A percentile compares a stretch with the other conserved stretches of the same genome.
phyloP scores from a whole-genome alignment of 331 rosid genomes.

The Rhamnella rubrinervis region DNA sequence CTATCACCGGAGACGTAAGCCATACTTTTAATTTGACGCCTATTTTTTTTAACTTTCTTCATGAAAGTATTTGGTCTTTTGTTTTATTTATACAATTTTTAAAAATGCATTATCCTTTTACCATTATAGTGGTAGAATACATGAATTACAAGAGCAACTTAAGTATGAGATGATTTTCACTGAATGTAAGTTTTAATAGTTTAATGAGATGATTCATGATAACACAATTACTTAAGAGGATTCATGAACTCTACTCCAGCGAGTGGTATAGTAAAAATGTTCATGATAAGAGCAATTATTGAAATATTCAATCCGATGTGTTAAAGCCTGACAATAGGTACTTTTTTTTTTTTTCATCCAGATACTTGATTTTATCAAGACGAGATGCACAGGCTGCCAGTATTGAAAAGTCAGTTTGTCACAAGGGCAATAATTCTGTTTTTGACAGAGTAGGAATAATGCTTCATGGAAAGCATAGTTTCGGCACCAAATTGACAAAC shows the following conservation, averaged over 20 bases:
- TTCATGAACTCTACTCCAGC: no score
- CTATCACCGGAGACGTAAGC: constrained; percentile 75
- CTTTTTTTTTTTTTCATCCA: constrained; percentile 23
- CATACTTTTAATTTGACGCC: constrained; percentile 15
- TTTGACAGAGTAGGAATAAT: constrained; percentile 71
- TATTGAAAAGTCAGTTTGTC: constrained; percentile 32
- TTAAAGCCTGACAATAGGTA: background rate
- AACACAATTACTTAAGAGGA: no score
- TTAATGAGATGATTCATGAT: no score
- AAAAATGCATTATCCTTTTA: no score
- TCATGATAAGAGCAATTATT: no score
- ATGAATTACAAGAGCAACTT: no score
- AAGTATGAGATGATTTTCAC: no score
- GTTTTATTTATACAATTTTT: background rate
- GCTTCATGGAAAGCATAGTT: constrained; percentile 78
- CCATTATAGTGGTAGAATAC: no score
- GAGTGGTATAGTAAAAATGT: no score
- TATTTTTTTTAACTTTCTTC: background rate
- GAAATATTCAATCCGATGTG: no score
- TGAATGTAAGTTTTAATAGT: no score
- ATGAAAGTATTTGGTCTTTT: no score
- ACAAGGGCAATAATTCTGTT: constrained; percentile 31
- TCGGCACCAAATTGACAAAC: constrained; percentile 63
- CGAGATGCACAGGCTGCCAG: constrained; percentile 40
- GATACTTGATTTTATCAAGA: constrained; percentile 62